A percentile compares a stretch with the other conserved stretches of the same genome.
Evolutionary conservation across 805 yeast species (phyloP).

Genomic region (Kodamaea neixiangensis): DNA sequence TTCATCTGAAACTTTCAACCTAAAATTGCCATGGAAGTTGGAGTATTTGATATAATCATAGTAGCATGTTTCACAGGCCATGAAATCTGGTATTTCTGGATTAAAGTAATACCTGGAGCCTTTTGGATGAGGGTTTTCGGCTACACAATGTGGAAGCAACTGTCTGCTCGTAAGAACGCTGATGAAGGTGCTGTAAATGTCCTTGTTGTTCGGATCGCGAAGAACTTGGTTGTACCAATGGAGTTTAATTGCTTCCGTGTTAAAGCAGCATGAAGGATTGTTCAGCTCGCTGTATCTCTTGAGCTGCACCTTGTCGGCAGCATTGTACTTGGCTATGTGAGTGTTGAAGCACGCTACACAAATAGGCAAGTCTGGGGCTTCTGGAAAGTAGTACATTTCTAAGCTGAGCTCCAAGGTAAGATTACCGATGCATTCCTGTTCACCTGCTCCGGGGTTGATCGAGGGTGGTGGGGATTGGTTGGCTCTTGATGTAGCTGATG

Average conservation of each 20-base stretch:
- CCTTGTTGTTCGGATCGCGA: neutral
- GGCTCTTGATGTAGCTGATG: neutral
- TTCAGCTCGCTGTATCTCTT: neutral
- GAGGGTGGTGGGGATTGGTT: neutral
- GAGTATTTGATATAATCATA: neutral
- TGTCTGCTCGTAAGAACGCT: neutral
- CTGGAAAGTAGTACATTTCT: neutral
- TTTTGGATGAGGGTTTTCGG: neutral
- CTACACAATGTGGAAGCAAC: neutral
- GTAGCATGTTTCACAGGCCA: neutral
- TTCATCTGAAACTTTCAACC: neutral
- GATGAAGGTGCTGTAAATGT: neutral
- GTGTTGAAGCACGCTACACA: neutral
- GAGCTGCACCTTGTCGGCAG: neutral
- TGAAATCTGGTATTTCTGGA: neutral
- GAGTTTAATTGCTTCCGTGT: neutral
- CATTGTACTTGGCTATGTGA: neutral
- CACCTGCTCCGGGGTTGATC: neutral
- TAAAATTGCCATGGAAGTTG: neutral
- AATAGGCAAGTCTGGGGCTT: neutral
- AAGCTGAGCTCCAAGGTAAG: neutral
- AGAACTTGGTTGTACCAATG: neutral
- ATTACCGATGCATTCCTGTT: neutral
- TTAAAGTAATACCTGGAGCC: neutral
- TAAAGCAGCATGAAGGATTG: neutral